Conservation (phyloP, 257 asterid genomes). For the Petunia axillaris region DNA sequence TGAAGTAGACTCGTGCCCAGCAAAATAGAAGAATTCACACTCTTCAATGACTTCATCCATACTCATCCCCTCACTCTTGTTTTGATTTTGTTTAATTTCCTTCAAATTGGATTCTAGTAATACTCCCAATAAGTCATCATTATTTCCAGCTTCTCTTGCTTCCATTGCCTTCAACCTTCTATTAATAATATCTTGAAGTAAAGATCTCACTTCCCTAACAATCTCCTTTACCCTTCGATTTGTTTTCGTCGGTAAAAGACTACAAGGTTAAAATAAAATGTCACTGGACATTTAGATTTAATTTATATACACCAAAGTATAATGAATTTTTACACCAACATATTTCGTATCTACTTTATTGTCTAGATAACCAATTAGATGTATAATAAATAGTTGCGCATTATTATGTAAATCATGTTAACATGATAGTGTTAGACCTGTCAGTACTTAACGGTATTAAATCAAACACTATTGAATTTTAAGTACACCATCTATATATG, state of each 20-base stretch:
- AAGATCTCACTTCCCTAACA: constrained; percentile 40
- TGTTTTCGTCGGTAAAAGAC: constrained; percentile 53
- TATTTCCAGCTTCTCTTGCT: constrained; percentile 37
- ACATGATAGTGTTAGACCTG: too few species aligned
- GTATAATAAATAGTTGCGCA: too few species aligned
- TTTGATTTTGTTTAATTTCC: constrained; percentile 29
- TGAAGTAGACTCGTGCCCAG: constrained; percentile 37
- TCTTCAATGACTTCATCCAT: constrained; percentile 32
- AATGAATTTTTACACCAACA: too few species aligned
- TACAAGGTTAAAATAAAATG: constrained; percentile 6
- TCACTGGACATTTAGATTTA: neutral
- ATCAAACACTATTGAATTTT: too few species aligned
- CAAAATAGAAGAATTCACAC: constrained; percentile 34
- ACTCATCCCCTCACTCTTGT: constrained; percentile 27
- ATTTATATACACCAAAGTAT: too few species aligned
- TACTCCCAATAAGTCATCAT: constrained; percentile 38
- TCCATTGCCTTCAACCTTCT: constrained; percentile 45
- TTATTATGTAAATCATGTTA: too few species aligned
- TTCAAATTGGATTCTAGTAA: constrained; percentile 32
- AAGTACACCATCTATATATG: neutral
- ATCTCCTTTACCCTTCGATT: constrained; percentile 50
- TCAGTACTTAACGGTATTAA: too few species aligned
- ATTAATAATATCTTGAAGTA: constrained; percentile 40
- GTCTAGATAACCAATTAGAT: too few species aligned
- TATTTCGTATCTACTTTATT: too few species aligned